phyloP scores from a whole-genome alignment of 306 rosid genomes.

The Myrica gale region DNA sequence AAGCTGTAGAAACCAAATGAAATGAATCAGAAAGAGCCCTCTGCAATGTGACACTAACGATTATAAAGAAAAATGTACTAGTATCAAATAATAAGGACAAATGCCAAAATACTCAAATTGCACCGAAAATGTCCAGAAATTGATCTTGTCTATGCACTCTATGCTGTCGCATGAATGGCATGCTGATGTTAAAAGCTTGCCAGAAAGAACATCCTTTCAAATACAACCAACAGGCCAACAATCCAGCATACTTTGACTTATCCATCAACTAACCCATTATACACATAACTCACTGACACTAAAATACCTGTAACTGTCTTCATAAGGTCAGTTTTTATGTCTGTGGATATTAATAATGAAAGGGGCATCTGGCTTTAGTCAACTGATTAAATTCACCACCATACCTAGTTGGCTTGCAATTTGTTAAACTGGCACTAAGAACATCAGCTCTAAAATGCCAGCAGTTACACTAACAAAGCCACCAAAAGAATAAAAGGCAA shows the following conservation, averaged over 20 bases:
- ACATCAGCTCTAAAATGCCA: neutral
- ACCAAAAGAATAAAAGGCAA: neutral
- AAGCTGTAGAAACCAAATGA: conserved; percentile 55
- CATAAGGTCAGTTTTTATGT: conserved; percentile 3
- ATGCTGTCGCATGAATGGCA: neutral
- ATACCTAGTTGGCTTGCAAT: neutral
- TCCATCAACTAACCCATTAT: conserved; percentile 7
- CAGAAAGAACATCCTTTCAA: neutral
- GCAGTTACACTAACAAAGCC: neutral
- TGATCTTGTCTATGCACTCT: neutral
- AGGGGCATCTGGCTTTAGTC: conserved; percentile 10
- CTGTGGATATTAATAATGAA: neutral
- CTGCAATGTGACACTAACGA: neutral
- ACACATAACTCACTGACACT: conserved; percentile 21
- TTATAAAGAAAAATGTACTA: neutral
- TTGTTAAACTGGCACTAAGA: neutral
- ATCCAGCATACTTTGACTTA: neutral
- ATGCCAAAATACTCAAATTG: neutral
- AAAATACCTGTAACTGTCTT: conserved; percentile 1
- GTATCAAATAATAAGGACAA: neutral
- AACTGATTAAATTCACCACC: neutral
- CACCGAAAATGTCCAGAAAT: neutral
- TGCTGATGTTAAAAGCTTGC: neutral
- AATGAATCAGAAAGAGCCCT: conserved; percentile 27
- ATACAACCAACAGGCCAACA: conserved; percentile 2